A percentile compares a stretch with the other conserved stretches of the same genome.
Evolutionary conservation across 2,329 filamentous ascomycete species (phyloP).

Genomic region (Calycina herbarum): DNA sequence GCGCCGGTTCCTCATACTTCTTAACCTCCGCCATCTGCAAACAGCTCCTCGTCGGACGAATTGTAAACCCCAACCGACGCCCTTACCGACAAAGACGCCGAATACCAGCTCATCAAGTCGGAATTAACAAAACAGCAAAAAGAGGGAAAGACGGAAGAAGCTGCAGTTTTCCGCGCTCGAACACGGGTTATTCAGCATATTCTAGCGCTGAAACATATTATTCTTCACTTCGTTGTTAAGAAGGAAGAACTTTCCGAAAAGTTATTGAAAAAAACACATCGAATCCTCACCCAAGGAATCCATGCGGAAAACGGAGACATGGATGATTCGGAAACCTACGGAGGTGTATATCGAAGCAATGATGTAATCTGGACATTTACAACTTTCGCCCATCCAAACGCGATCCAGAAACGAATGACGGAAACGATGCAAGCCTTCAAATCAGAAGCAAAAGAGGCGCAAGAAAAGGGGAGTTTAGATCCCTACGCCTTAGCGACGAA

Average conservation of each 20-base stretch:
- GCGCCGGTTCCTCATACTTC: too few species aligned
- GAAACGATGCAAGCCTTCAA: constrained; percentile 24
- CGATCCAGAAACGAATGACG: constrained; percentile 33
- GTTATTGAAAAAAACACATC: not conserved
- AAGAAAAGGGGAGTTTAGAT: not conserved
- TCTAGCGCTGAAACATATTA: too few species aligned
- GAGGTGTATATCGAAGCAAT: constrained; percentile 15
- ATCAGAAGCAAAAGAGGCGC: constrained; percentile 13
- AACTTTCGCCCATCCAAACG: constrained; percentile 27
- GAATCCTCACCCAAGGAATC: not conserved
- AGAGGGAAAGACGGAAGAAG: too few species aligned
- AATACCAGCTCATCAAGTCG: too few species aligned
- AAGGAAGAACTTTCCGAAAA: not conserved
- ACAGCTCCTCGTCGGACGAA: too few species aligned
- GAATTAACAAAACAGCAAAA: too few species aligned
- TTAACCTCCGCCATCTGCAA: too few species aligned
- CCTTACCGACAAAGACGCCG: too few species aligned
- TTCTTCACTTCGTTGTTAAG: too few species aligned
- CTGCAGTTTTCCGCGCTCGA: too few species aligned
- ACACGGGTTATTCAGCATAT: too few species aligned
- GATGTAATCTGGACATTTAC: not conserved
- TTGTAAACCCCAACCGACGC: too few species aligned
- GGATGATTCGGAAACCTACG: not conserved
- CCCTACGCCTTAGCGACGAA: not conserved
- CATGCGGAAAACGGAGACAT: not conserved